Evolutionary conservation across 352 stramenopile species (phyloP), one percentile per base, ranked within the genome.

Genomic region (Globisporangium abappressorium): DNA sequence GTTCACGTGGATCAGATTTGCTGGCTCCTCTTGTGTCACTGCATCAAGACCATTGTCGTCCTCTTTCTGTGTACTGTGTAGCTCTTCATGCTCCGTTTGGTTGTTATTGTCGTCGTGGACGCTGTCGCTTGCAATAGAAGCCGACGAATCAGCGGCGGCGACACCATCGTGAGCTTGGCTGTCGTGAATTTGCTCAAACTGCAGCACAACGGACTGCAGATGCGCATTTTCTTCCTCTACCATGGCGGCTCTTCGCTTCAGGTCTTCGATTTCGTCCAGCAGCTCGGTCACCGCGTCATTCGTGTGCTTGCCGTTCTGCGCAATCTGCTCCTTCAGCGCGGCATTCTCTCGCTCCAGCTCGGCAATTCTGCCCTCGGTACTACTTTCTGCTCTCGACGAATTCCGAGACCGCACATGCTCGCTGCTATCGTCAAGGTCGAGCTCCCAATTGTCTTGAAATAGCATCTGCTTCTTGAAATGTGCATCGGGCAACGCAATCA

Each of bases 291-390:
- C 36, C 2, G 46, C 55, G n/a, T 54, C 59, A 22, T 49, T 59
- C 14, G 59, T 46, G 22, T 57, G 36, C 43, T 67, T 34, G 26
- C 41, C 34, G 1, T 58, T 15, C 3, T 43, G 65, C 24, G 26
- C 34, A 20, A 70, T 18, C 38, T 57, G 65, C 18, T 65, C 43
- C 18, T 30, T 64, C 34, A 70, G 36, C 18, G 24, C 46, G 6
- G 36, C 47, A 26, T 67, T 71, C 41, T 66, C 59, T 8, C 60
- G 66, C 53, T 68, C 66, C 22, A 71, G 43, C 30, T 57, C 66
- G 5, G 56, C 38, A 11, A 58, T 36, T 46, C 43, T 58, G 38
- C 14, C 14, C 1, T 11, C 30, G n/a, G 28, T 57, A 30, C 22
- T 9, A 15, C 53, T 64, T 28, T 63, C 26, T 38, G 38, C 43